Conservation (phyloP, 192 early-diverging fungal genomes). For the Linnemannia elongata region DNA sequence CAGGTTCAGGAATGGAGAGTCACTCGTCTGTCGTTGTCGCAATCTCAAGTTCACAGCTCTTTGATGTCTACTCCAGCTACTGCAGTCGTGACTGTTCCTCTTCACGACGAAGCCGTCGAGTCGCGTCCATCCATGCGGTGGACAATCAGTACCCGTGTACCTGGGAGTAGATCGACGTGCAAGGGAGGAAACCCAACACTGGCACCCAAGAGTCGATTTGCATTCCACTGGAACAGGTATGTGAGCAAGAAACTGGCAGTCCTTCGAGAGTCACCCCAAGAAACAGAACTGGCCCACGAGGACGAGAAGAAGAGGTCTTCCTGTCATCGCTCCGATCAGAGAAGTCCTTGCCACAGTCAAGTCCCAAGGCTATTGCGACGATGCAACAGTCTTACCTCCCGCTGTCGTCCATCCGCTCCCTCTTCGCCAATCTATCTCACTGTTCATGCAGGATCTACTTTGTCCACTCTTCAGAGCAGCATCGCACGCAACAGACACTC, state of each 20-base stretch:
- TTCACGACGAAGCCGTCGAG: neutral
- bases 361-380: neutral
- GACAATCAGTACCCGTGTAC: neutral
- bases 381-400: neutral
- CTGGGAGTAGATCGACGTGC: neutral
- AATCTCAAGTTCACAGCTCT: neutral
- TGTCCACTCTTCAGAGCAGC: neutral
- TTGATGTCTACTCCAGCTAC: neutral
- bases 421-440: neutral
- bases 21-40: neutral
- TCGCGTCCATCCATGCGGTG: neutral
- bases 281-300: neutral
- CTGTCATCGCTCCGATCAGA: neutral
- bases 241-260: neutral
- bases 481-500: neutral
- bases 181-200: neutral
- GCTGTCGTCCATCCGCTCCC: too few relatives aligned
- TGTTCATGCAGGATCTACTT: neutral
- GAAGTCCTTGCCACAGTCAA: neutral
- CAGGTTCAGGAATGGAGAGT: constrained; percentile 17
- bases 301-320: neutral
- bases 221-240: neutral
- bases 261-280: neutral
- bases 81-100: neutral
- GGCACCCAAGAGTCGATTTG: neutral